These are phyloP conservation scores for Yamadazyma endophytica DNA, from an alignment of 805 yeast genomes.

Conservation along the genomic window DNA sequence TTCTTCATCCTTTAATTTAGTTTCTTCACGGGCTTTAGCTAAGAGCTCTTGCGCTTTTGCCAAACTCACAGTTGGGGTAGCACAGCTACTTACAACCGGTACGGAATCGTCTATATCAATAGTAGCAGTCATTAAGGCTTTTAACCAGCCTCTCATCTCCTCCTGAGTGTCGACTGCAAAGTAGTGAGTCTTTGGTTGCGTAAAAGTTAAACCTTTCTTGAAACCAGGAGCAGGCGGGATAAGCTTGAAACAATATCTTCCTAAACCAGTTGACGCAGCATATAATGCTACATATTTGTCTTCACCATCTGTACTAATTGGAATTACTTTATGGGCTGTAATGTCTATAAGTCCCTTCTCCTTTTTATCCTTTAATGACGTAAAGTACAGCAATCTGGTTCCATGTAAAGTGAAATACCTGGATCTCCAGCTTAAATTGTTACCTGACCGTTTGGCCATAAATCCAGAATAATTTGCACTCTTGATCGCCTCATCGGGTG, in stretches of 20 bases:
- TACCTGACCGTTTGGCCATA: slow-evolving; percentile 88
- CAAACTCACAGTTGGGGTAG: slow-evolving; percentile 91
- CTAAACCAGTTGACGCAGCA: slow-evolving; percentile 92
- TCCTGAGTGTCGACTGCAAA: slow-evolving; percentile 91
- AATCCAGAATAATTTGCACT: slow-evolving; percentile 83
- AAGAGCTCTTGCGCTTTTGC: slow-evolving; percentile 82
- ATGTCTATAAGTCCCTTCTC: slow-evolving; percentile 95
- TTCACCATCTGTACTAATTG: slow-evolving; percentile 43
- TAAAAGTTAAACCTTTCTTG: slow-evolving; percentile 89
- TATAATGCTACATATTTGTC: slow-evolving; percentile 82
- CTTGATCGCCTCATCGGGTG: slow-evolving; percentile 74
- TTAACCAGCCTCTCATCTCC: slow-evolving; percentile 94
- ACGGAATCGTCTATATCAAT: slow-evolving; percentile 91
- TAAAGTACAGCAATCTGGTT: slow-evolving; percentile 85
- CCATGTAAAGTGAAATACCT: slow-evolving; percentile 86
- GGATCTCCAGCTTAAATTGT: slow-evolving; percentile 82
- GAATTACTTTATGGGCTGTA: slow-evolving; percentile 88
- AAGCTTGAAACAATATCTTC: slow-evolving; percentile 87
- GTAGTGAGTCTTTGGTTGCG: slow-evolving; percentile 93
- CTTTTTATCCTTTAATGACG: slow-evolving; percentile 67
- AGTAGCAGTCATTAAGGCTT: slow-evolving; percentile 90
- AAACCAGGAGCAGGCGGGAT: slow-evolving; percentile 98
- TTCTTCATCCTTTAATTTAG: slow-evolving; percentile 51
- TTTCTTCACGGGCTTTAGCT: slow-evolving; percentile 76
- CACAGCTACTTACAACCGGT: slow-evolving; percentile 89